Evolutionary conservation across 768 basidiomycete genomes (phyloP), one percentile per base, ranked within the genome.

Genomic region (Termitomyces sp.): DNA sequence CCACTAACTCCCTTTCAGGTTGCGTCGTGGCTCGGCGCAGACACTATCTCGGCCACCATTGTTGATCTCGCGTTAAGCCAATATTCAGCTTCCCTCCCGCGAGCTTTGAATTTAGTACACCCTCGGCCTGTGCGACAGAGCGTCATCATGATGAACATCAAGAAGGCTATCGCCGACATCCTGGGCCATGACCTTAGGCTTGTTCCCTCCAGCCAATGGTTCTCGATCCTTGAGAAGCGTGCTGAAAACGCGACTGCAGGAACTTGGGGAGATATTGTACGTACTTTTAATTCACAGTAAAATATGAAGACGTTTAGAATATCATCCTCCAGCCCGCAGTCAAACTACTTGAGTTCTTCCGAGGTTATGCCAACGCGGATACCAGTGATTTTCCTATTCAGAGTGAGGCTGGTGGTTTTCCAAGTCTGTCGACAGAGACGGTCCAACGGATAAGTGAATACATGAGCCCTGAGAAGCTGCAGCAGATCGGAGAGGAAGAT

Each of bases 281-380:
- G 60, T 52, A 24, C 12, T 4, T 34, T 22, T 7, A 4, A 20
- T 22, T 16, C 7, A 7, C 7, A 22, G 9, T 20, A 15, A 1
- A 33, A 33, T 49, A 6, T 22, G 12, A 28, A 16, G 26, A 46
- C 26, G 8, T 18, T 34, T 15, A n/a, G 10, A 12, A 45, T 6
- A 24, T 22, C 36, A 13, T 47, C 5, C 3, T 33, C 20, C 41
- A 73, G 73, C 74, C 74, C 22, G 73, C 66, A 0, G 65, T 73
- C 52, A 73, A 75, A 52, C 44, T 75, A 1, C 62, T 75, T 15
- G 68, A 68, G 42, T 74, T 71, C 57, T 70, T 72, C 64, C 71
- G 69, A 4, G 33, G n/a, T 22, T 55, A 71, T 55, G 52, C 65
- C 8, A 46, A 37, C 0, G 65, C 60, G 5, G 68, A 50, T 9